Evolutionary conservation across 306 rosid genomes (phyloP), one percentile per base, ranked within the genome.

Genomic region (Biancaea sappan): DNA sequence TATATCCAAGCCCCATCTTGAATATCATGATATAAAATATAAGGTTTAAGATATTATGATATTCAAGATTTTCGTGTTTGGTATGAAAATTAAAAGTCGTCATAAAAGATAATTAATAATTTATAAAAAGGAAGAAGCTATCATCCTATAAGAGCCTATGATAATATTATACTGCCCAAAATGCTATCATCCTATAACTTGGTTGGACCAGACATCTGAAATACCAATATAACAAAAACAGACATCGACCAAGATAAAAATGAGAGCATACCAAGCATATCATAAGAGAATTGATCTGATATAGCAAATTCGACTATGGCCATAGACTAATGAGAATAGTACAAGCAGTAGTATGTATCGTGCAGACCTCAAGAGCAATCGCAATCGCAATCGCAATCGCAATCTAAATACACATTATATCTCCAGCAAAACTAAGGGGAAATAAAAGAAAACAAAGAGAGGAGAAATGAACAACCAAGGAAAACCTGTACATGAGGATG

Each of bases 391-490:
- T 10, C 14, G 34, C 51, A 77, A 66, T n/a, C 34, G 24, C 60
- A 68, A 69, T 78, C 57, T 21, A 54, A 73, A 73, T 77, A 54
- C 69, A 73, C 58, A 82, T 78, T 22, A 35, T 31, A 34, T 16
- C 40, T 53, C 26, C 37, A 16, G 46, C 32, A 44, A 62, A 77
- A 81, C 60, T 16, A 37, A 66, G 48, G 58, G 59, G 40, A 13
- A 50, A 38, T 3, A 70, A 61, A 47, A 47, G 53, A 57, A 16
- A 26, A 50, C n/a, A 12, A 14, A 31, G 35, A 11, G 11, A 48
- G 37, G 43, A 19, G 58, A 40, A 31, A 25, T 4, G 53, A 46
- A 48, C 25, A 79, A 59, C 38, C 43, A 66, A 4, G 1, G 25
- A 60, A 16, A 18, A 59, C 56, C 56, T 82, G 79, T 77, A 67